Base-by-base conservation (phyloP, 2,329 filamentous ascomycete genomes). In the Fonsecaea monophora region DNA sequence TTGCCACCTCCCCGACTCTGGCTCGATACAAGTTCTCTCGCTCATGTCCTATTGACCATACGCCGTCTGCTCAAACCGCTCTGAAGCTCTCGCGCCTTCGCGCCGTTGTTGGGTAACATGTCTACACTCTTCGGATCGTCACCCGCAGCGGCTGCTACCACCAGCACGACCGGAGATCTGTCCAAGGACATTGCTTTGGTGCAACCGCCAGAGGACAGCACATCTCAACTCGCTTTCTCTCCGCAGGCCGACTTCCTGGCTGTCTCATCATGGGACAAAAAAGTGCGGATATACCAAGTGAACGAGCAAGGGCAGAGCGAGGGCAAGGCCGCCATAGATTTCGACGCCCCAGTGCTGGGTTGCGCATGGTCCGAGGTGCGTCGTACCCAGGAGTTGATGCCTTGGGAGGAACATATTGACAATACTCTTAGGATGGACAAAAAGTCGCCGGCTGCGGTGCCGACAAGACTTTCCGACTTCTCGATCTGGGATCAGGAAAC, bases 271-370 rank as follows among this genome's bases (percentile, higher is more conserved):
- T 99, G 95, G 95, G 95, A 99, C 81, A 96, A 96, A 83, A 96
- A 97, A 79, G 92, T 98, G 70, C 90, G 94, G 76, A 94, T 99
- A 77, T 99, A 98, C 82, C 92, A 98, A 79, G 92, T 98, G 77
- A 88, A 90, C 71, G 81, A 81, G 64, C 88, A 88, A 72, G 92
- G 93, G 53, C 87, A 91, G 76, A 94, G 91, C 75, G 88, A 92
- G 77, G 93, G 92, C 58, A 94, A 94, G 75, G 92, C 92, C 71
- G 92, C 58, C 66, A 96, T 95, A 76, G 91, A 96, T 73, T 92
- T 96, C 80, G 90, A 92, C 71, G 92, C 86, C 53, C 92, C 94
- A 2, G 94, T 96, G 2, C 82, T 99, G 68, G 91, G 88, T 76
- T 90, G 90, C 70, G 90, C 93, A 75, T 98, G 94, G 87, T 93